Conservation (phyloP, 2,329 filamentous ascomycete species). For the Colletotrichum sp. region DNA sequence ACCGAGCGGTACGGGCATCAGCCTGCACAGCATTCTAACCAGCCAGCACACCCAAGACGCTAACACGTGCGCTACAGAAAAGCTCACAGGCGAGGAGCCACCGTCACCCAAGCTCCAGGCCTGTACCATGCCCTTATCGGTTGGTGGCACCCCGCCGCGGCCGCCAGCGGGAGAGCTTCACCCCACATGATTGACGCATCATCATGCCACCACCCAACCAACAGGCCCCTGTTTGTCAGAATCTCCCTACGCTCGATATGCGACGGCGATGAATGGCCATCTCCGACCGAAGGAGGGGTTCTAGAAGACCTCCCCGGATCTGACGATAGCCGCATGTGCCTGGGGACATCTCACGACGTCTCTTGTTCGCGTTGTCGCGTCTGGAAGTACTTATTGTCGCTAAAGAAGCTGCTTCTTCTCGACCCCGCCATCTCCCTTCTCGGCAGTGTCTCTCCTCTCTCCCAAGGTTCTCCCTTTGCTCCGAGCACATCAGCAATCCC, state of each 20-base stretch:
- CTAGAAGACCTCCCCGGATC: conserved; percentile 17
- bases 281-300: neutral
- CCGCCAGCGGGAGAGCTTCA: conserved; percentile 15
- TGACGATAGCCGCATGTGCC: neutral
- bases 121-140: neutral
- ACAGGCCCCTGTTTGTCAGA: conserved; percentile 21
- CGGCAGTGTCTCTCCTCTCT: neutral
- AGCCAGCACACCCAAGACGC: neutral
- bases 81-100: neutral
- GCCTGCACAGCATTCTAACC: neutral
- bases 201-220: conserved; percentile 24
- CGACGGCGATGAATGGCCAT: conserved; percentile 15
- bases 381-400: conserved; percentile 6
- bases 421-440: conserved; percentile 12
- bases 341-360: neutral
- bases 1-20: neutral
- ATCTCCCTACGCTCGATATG: conserved; percentile 15
- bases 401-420: neutral
- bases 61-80: neutral
- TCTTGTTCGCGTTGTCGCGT: neutral
- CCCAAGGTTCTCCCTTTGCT: neutral
- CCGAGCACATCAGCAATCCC: neutral
- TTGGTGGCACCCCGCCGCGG: neutral
- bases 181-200: conserved; percentile 20
- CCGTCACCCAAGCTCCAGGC: neutral